Base-by-base conservation (phyloP, 2,329 filamentous ascomycete species). In the Aspergillus ustus region DNA sequence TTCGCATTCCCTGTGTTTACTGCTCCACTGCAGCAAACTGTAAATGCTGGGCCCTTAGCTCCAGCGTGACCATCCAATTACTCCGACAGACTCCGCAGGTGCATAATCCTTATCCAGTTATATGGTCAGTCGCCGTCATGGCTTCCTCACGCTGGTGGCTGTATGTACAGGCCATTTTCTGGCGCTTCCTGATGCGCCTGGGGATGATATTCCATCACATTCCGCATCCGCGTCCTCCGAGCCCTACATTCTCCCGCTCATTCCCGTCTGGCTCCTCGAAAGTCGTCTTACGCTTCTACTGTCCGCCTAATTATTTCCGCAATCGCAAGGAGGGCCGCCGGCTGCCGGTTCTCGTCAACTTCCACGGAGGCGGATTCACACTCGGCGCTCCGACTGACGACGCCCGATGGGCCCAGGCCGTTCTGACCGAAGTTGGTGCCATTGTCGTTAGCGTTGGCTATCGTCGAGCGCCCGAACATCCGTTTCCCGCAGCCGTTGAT, bases 121-220 rank as follows among this genome's bases (percentile, higher is more conserved):
- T 28, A 45, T 60, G 28, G 52, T 56, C 29, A 40, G 11, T 44
- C 31, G 45, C 44, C 25, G 61, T 63, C 40, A 71, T 78, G 54
- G 72, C 75, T 31, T 61, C 63, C 7, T 79, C 82, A 4, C 83
- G 88, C 76, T 86, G 84, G 81, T 83, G 86, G 70, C 82, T 91
- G 11, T 83, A 84, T 59, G 67, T 88, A 56, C 84, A 90, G 72
- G 89, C 89, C 51, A 77, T 82, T 29, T 84, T 88, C 72, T 91
- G 88, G 88, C 84, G 90, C 56, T 82, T 84, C 59, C 80, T 91
- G 46, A 90, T 91, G 84, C 82, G 81, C 61, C 82, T 91, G 60
- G 89, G 88, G 70, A 91, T 91, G 88, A 80, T 84, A 62, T 78
- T 91, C 44, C 89, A 92, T 72, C 84, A 83, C 58, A 77, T 88